These are phyloP conservation scores for Wickerhamomyces ciferrii DNA, from an alignment of 805 yeast genomes.

Conservation along the genomic window DNA sequence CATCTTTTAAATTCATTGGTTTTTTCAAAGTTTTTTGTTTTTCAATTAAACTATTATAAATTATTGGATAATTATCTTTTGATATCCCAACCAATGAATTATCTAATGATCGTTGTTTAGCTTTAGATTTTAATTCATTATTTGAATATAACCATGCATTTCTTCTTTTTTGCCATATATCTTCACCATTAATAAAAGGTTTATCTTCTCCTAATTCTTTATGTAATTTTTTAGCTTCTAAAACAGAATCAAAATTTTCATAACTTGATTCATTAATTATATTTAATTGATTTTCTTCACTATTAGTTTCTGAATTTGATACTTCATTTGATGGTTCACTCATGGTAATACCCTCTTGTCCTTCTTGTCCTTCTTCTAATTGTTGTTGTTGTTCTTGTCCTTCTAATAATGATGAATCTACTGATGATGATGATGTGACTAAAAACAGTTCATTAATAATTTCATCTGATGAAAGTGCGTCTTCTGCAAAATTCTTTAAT, in stretches of 20 bases:
- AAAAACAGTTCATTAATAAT: constrained; percentile 45
- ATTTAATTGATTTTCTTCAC: too few species aligned
- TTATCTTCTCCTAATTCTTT: constrained; percentile 21
- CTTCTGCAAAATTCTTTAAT: constrained; percentile 42
- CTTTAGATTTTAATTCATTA: constrained; percentile 13
- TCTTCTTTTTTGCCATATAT: constrained; percentile 65
- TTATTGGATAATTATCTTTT: constrained; percentile 46
- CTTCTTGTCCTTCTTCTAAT: too few species aligned
- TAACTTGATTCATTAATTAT: constrained; percentile 16
- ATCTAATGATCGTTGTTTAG: constrained; percentile 16
- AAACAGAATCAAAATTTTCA: constrained; percentile 25
- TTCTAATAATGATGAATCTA: constrained; percentile 22
- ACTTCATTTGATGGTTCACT: constrained; percentile 9
- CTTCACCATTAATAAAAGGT: constrained; percentile 55
- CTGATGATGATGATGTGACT: constrained; percentile 28
- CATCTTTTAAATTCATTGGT: constrained; percentile 72
- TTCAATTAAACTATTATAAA: constrained; percentile 67
- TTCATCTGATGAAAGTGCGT: constrained; percentile 43
- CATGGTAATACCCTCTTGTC: too few species aligned
- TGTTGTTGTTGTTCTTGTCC: constrained; percentile 8
- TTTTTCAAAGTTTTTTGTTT: constrained; percentile 61
- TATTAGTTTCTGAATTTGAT: too few species aligned
- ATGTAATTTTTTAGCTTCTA: constrained; percentile 23
- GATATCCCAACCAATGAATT: constrained; percentile 28
- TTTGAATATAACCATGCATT: constrained; percentile 56